Base-by-base conservation (phyloP, 208 protist genomes). In the Leishmania arabica region DNA sequence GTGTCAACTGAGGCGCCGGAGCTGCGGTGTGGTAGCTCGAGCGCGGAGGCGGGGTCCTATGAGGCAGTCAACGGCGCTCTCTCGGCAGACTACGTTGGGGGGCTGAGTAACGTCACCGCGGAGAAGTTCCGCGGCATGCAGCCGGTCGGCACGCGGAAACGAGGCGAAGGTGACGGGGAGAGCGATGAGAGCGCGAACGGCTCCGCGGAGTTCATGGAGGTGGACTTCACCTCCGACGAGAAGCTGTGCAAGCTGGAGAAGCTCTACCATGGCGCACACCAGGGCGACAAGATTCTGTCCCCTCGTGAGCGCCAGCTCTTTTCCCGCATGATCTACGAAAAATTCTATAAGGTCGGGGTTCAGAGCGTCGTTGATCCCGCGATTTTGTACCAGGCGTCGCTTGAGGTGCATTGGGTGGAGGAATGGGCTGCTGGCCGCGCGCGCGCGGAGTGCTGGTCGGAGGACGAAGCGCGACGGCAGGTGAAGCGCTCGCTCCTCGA, bases 381-480 rank as follows among this genome's bases (percentile, higher is more conserved):
- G 13, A 87, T 94, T 85, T 58, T 82, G 74, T 96, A 96, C 78
- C 90, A 97, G 79, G 93, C 91, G 21, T 83, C 82, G 17, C 77
- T 97, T 40, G 92, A 97, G 88, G 58, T 96, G 5, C 78, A 86
- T 40, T 97, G 91, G 92, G 34, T 97, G 1, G 91, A 96, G 84
- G 91, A 96, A 62, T 95, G 92, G 94, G 89, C 90, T 13, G 80
- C 84, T 15, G 58, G 42, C 17, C 64, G 79, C 15, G 75, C 81
- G 9, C 45, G 68, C 11, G 75, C n/a, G 17, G 53, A 54, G 65
- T 17, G 72, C 31, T 75, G 45, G 21, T 69, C 80, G 0, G 6
- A 8, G 47, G 75, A 84, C n/a, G 84, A 89, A 3, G 86, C 82
- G 45, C 90, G 93, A 2, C 84, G 85, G 11, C 79, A 82, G 17